A percentile compares a stretch with the other conserved stretches of the same genome.
Conservation (phyloP, 208 protist genomes). For the Acanthamoeba royreba region DNA sequence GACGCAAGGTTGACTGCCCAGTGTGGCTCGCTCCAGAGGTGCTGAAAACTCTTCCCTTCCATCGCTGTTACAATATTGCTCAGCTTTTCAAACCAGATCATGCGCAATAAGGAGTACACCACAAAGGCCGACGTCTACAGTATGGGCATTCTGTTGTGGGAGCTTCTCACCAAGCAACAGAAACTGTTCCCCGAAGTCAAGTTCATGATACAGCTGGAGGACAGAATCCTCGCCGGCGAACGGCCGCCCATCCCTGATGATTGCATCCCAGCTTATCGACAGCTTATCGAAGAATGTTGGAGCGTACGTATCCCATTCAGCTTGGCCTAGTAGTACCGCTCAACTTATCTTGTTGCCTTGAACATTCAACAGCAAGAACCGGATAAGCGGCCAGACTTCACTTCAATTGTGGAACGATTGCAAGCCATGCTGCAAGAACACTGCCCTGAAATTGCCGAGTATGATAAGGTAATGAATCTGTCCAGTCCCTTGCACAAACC, state of each 20-base stretch:
- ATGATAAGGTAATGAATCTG: constrained; percentile 19
- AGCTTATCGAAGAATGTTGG: not conserved
- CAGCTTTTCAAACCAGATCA: not conserved
- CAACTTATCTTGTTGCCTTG: no score
- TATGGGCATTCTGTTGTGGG: constrained; percentile 37
- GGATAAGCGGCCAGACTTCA: not conserved
- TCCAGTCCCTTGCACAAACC: no score
- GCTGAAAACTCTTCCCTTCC: no score
- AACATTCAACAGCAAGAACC: not conserved
- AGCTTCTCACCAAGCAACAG: not conserved
- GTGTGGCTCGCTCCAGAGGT: not conserved
- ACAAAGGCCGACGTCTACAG: constrained; percentile 50
- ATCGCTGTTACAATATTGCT: no score
- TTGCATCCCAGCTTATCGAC: not conserved
- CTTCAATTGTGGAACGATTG: not conserved
- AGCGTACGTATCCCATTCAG: not conserved
- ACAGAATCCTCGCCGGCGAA: constrained; percentile 24
- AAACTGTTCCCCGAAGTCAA: not conserved
- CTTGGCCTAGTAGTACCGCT: no score
- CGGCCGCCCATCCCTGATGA: not conserved
- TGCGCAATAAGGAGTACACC: constrained; percentile 30
- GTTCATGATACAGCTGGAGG: not conserved
- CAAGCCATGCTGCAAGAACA: not conserved
- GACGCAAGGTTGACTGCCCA: not conserved
- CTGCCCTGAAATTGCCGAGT: not conserved